Base-by-base conservation (phyloP, 148 eudicot species). In the Rhododendron mucronatum region DNA sequence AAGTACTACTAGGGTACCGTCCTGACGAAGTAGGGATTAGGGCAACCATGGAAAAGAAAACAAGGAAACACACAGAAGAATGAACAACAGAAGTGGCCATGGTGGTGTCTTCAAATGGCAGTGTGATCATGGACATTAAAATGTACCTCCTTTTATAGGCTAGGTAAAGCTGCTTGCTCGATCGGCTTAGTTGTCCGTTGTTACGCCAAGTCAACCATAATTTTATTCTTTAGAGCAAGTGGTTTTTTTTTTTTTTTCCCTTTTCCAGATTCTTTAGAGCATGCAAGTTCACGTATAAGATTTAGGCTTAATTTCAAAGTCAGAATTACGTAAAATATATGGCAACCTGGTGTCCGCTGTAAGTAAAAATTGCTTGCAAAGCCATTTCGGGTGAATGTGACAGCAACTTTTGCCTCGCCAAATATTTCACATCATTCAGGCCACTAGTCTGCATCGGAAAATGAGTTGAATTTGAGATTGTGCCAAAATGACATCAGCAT, bases 51-150 rank as follows among this genome's bases (percentile, higher is more conserved):
- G 63, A 30, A 48, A 51, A 48, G 13, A 48, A 57, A 69, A 86
- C 7, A 14, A 79, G 12, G 48, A 44, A 61, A 26, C 4, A 67
- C 23, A 51, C 18, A 30, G 53, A 69, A 23, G 45, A 75, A 33
- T 10, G 61, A 45, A 39, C 18, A 71, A 33, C 5, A 11, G 44
- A n/a, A 26, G 74, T 35, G 53, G 84, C 84, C 87, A 86, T 81
- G 39, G 61, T 69, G 4, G 20, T 33, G 76, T 30, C 4, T 18
- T 16, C 39, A 30, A 71, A 71, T 71, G 15, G 76, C 21, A 0
- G 30, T 21, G 21, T 33, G 16, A 4, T 53, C 20, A 71, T 71
- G 39, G 20, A 33, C 3, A 71, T 33, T 15, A 71, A 33, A 20
- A 71, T 71, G 41, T 71, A 5, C 20, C 0, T 71, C 76, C 76